Evolutionary conservation across 2,329 filamentous ascomycete genomes (phyloP).

Genomic region (Verticillium isaacii): DNA sequence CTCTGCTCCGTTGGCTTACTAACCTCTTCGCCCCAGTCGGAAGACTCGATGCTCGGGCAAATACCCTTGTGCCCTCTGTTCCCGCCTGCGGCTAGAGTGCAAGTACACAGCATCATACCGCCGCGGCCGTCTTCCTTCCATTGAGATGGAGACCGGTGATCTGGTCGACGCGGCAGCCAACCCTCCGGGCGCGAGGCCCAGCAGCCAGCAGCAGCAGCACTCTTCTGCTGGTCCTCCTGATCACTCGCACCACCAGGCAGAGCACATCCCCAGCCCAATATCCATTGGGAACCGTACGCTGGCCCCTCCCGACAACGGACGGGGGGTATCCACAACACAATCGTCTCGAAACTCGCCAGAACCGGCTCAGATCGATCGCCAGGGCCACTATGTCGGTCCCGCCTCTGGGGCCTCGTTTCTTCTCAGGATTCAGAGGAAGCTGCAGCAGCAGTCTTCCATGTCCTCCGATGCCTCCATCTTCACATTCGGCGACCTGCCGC

Average conservation of each 20-base stretch:
- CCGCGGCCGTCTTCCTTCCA: slow-evolving; percentile 17
- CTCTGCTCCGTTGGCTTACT: not conserved
- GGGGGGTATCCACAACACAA: not conserved
- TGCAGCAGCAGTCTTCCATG: slow-evolving; percentile 36
- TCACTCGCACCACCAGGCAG: not conserved
- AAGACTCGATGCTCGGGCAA: slow-evolving; percentile 20
- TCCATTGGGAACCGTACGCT: slow-evolving; percentile 2
- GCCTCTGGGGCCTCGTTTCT: slow-evolving; percentile 23
- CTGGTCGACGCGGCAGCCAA: not conserved
- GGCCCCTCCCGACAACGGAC: not conserved
- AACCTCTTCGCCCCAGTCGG: slow-evolving; percentile 8
- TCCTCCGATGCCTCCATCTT: slow-evolving; percentile 37
- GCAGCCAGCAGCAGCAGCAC: not conserved
- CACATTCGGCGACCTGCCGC: slow-evolving; percentile 45
- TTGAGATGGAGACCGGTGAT: slow-evolving; percentile 12
- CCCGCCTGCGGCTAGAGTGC: slow-evolving; percentile 16
- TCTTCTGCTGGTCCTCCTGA: not conserved
- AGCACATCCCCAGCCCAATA: slow-evolving; percentile 1
- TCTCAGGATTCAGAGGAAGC: slow-evolving; percentile 22
- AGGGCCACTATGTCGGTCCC: slow-evolving; percentile 25
- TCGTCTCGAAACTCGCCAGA: slow-evolving; percentile 17
- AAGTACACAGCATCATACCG: slow-evolving; percentile 17
- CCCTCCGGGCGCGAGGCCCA: not conserved
- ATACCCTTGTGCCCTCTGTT: slow-evolving; percentile 17
- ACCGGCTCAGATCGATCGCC: slow-evolving; percentile 20